Evolutionary conservation across 768 basidiomycete genomes (phyloP), one percentile per base, ranked within the genome.

Genomic region (Brasilioporus rufonigricans): DNA sequence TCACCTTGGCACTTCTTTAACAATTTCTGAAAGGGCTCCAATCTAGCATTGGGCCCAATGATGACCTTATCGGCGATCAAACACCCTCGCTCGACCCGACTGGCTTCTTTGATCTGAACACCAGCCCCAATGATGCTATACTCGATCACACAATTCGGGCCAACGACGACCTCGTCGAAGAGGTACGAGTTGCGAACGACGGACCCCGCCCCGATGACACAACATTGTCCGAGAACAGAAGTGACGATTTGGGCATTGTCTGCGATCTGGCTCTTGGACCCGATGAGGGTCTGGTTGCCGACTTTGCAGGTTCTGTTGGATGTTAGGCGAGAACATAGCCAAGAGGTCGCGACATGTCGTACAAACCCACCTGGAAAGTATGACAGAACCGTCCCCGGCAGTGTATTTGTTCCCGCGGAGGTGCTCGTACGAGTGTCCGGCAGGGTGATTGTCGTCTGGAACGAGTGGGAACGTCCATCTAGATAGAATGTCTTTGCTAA

Each of bases 391-490:
- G 58, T 89, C 85, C 61, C 85, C 83, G 19, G 93, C 84, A 57
- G 95, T 81, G 66, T 98, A 99, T 61, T 88, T 87, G 71, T 94
- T 92, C 7, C 93, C 93, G 27, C 89, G 82, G 33, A 87, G 80
- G 65, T 94, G 86, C 66, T 96, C 91, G 67, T 98, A 98, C 35
- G 78, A 66, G 53, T 89, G 85, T 7, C 86, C 86, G 14, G 86
- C 82, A 2, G 93, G 93, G 62, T 94, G 83, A 70, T 94, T 92
- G 68, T 95, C 86, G 67, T 98, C 97, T 10, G 96, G 96, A 5
- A 94, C 93, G 10, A 98, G 76, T 2, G 97, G 97, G 74, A 96
- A 98, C 6, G 92, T 91, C 90, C 93, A 94, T 61, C 97, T 79
- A 41, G 92, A 83, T 29, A 98, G 73, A 46, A 99, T 92, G 63